Base-by-base conservation (phyloP, 805 yeast genomes). In the Saturnispora kantuleensis region DNA sequence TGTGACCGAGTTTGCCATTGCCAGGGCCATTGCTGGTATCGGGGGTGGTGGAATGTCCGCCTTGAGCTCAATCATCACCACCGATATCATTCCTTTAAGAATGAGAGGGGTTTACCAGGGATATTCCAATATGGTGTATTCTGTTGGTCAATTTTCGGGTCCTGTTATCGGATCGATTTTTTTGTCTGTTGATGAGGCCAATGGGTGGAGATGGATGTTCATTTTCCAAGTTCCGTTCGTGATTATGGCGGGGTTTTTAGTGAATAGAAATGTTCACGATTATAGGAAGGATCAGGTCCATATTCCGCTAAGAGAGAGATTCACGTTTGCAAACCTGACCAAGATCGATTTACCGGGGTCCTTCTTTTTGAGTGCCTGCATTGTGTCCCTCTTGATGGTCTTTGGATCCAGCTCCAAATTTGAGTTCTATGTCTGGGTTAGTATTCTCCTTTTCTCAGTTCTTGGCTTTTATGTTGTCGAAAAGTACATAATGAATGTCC, bases 21-120 rank as follows among this genome's bases (percentile, higher is more conserved):
- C 76, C 34, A 61, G 82, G 50, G 81, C 77, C 0, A 51, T 76
- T 15, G 75, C 79, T 0, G 83, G 83, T 35, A 63, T 76, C 28
- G 83, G 82, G 1, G 72, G 74, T 13, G 80, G 80, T 5, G 82
- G 81, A 2, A 64, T 73, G 36, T 66, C 68, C 31, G 70, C 79
- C 0, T 51, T 76, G 31, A 64, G 76, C 4, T 70, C 71, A 52
- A 76, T 77, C 28, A 63, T 77, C 29, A 70, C 74, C 38, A 71
- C 77, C 26, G 83, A 77, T 56, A 67, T 76, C 26, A 76, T 76
- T 8, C 73, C 80, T 0, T 56, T 76, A 31, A 64, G 73, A 44
- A 68, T 73, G 48, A 63, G 83, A 48, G 78, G 78, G 3, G 59
- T 74, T 39, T 76, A 64, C 50, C 74, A 74, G 55, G 81, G 81